Percentiles rank a stretch among this genome's conserved stretches.
Conservation (phyloP, 805 yeast species). For the Ogataea wickerhamii region DNA sequence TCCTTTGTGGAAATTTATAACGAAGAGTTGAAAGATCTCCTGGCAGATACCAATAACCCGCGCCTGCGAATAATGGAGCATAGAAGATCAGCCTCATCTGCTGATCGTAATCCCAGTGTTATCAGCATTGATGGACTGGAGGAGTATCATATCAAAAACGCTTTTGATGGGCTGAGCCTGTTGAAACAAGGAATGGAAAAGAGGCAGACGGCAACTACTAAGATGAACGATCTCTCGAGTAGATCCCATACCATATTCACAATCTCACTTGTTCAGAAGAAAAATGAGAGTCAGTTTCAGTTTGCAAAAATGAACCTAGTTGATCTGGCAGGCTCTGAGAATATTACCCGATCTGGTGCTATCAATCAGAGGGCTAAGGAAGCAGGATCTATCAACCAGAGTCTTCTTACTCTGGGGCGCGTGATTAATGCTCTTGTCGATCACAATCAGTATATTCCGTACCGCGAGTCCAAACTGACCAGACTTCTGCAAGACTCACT, state of each 20-base stretch:
- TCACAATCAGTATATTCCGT: conserved; percentile 67
- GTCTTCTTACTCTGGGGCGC: conserved; percentile 80
- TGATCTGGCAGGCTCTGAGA: conserved; percentile 94
- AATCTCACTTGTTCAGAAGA: conserved; percentile 50
- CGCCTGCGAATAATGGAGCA: conserved; percentile 40
- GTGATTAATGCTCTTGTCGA: conserved; percentile 77
- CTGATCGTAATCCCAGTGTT: conserved; percentile 12
- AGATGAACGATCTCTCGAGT: conserved; percentile 68
- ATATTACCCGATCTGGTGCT: conserved; percentile 84
- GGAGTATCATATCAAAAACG: conserved; percentile 53
- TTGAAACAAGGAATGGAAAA: conserved; percentile 54
- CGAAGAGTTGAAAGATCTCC: conserved; percentile 40
- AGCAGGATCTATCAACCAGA: conserved; percentile 90
- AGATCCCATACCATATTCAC: conserved; percentile 79
- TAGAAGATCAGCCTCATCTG: conserved; percentile 13
- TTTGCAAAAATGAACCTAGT: conserved; percentile 58
- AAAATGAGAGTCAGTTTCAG: conserved; percentile 26
- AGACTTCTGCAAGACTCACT: conserved; percentile 71
- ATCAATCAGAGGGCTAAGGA: conserved; percentile 82
- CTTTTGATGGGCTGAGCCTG: conserved; percentile 53
- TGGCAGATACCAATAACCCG: conserved; percentile 33
- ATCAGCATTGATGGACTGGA: conserved; percentile 62
- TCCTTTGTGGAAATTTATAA: conserved; percentile 55
- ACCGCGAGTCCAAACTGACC: conserved; percentile 73
- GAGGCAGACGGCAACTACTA: conserved; percentile 68